phyloP scores from a whole-genome alignment of 805 yeast species.

The Lipomyces starkeyi region DNA sequence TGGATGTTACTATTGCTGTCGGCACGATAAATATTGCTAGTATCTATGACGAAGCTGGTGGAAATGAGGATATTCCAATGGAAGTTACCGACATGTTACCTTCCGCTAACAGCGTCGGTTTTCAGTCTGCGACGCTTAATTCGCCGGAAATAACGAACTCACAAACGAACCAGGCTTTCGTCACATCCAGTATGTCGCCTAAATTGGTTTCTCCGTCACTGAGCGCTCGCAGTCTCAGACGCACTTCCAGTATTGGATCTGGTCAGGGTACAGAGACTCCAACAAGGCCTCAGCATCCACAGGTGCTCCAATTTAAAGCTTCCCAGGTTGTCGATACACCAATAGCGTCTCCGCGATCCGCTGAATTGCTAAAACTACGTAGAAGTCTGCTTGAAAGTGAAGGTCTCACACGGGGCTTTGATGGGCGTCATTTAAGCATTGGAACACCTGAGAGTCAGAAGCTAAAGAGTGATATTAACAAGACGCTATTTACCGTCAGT shows the following conservation, averaged over 20 bases:
- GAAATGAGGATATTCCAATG: conserved; percentile 7
- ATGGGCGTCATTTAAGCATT: conserved; percentile 22
- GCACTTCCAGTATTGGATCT: neutral
- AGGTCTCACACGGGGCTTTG: conserved; percentile 11
- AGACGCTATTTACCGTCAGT: conserved; percentile 24
- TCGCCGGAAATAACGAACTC: neutral
- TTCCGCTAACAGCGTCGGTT: neutral
- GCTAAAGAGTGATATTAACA: conserved; percentile 30
- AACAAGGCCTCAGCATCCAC: neutral
- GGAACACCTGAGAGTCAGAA: conserved; percentile 35
- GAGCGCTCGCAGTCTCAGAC: neutral
- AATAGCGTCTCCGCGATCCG: conserved; percentile 21
- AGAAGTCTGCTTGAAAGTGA: conserved; percentile 28
- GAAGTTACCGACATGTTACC: conserved; percentile 9
- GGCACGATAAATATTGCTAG: conserved; percentile 16
- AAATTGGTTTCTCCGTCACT: neutral
- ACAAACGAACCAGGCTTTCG: neutral
- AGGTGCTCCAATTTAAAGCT: neutral
- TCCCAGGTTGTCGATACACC: neutral
- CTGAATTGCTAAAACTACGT: conserved; percentile 14
- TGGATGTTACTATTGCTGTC: conserved; percentile 34
- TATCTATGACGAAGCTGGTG: neutral
- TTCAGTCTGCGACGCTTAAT: neutral
- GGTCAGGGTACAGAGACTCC: conserved; percentile 4
- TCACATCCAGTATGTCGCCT: neutral